phyloP scores from a whole-genome alignment of 768 basidiomycete genomes.

The Leucogyrophana mollusca region DNA sequence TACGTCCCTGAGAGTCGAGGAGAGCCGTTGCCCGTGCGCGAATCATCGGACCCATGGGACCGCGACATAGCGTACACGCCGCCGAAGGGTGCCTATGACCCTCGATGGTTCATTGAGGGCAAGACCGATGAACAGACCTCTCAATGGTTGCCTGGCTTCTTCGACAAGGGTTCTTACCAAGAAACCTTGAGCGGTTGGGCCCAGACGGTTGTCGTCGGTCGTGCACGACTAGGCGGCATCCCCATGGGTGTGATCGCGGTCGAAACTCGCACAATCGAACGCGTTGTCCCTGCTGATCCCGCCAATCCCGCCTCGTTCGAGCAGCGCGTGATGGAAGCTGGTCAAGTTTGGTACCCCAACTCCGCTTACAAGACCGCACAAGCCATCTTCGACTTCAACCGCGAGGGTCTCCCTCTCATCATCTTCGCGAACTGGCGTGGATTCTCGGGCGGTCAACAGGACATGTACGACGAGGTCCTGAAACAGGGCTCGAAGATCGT shows the following conservation, averaged over 20 bases:
- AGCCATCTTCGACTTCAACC: conserved; percentile 98
- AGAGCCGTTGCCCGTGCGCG: conserved; percentile 75
- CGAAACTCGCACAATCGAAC: conserved; percentile 96
- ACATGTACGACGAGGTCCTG: conserved; percentile 97
- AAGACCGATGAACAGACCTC: conserved; percentile 80
- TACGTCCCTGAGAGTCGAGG: conserved; percentile 87
- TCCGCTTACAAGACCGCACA: conserved; percentile 99
- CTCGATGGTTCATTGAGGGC: conserved; percentile 97
- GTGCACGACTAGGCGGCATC: conserved; percentile 94
- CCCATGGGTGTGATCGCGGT: conserved; percentile 98
- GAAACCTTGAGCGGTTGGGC: conserved; percentile 99
- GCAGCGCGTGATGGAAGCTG: conserved; percentile 98
- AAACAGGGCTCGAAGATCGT: conserved; percentile 99
- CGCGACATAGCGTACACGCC: conserved; percentile 88
- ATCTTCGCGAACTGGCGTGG: conserved; percentile 99
- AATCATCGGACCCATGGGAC: conserved; percentile 81
- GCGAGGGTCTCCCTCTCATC: conserved; percentile 94
- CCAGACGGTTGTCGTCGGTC: conserved; percentile 96
- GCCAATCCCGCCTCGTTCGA: conserved; percentile 97
- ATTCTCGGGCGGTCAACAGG: conserved; percentile 99
- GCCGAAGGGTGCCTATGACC: conserved; percentile 94
- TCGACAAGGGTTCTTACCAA: conserved; percentile 97
- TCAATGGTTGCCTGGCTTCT: conserved; percentile 87
- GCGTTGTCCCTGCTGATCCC: conserved; percentile 94
- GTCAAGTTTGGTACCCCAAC: conserved; percentile 99